Evolutionary conservation across 2,329 filamentous ascomycete species (phyloP).

Genomic region (Pseudocercospora musae): DNA sequence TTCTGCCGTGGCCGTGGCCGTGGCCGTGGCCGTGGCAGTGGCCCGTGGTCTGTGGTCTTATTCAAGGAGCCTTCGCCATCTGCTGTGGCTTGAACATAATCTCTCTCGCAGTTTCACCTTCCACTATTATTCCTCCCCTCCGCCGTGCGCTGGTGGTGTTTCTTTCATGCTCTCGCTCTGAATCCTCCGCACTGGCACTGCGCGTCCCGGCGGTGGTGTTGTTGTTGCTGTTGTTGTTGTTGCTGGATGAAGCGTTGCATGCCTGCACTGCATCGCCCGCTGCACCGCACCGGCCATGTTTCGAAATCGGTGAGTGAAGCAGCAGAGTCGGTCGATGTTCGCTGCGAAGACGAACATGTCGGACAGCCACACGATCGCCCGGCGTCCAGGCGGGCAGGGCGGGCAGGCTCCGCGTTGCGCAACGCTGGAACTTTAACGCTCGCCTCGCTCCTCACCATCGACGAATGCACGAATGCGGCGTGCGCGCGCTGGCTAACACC

Average conservation of each 20-base stretch:
- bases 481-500: conserved; percentile 15
- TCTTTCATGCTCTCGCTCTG: conserved; percentile 23
- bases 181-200: no score
- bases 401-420: conserved; percentile 20
- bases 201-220: conserved; percentile 17
- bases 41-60: no score
- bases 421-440: conserved; percentile 22
- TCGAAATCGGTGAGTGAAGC: conserved; percentile 45
- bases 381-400: no score
- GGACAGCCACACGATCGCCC: conserved; percentile 15
- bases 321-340: neutral
- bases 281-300: conserved; percentile 48
- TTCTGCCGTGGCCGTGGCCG: no score
- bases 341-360: neutral
- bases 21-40: no score
- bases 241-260: conserved; percentile 1
- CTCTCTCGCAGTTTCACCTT: conserved; percentile 22
- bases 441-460: no score
- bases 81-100: conserved; percentile 24
- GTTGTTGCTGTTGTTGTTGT: neutral
- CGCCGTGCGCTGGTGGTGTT: conserved; percentile 5
- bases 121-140: conserved; percentile 8
- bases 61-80: conserved; percentile 13
- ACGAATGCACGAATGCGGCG: no score
- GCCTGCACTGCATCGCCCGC: no score